Conservation (phyloP, 2,329 filamentous ascomycete genomes). For the Microthyrium microscopicum region DNA sequence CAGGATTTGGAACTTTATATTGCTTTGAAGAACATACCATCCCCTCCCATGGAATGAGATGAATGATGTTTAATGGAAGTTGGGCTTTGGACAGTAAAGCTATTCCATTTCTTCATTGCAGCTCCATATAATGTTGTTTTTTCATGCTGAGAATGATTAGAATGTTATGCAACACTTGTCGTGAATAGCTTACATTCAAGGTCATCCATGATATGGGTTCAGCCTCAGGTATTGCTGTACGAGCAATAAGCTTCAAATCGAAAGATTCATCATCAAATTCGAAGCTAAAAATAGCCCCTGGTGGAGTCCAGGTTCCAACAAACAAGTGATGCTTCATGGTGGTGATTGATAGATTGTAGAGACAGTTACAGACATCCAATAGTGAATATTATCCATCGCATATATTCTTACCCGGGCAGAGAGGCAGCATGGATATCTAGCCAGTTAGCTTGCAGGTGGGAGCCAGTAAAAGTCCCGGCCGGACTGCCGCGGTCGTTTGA, state of each 20-base stretch:
- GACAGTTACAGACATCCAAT: no score
- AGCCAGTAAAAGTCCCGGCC: no score
- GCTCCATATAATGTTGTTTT: conserved; percentile 78
- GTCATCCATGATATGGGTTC: conserved; percentile 92
- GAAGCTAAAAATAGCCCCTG: conserved; percentile 78
- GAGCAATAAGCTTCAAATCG: conserved; percentile 58
- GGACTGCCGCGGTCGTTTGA: no score
- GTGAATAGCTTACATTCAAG: conserved; percentile 49
- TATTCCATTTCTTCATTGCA: conserved; percentile 87
- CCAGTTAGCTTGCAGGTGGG: no score
- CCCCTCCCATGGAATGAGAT: conserved; percentile 59
- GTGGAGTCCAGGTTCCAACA: conserved; percentile 82
- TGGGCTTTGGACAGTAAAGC: conserved; percentile 59
- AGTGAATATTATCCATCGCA: no score
- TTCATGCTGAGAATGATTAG: conserved; percentile 40
- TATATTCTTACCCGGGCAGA: no score
- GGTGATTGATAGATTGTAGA: no score
- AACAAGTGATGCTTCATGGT: conserved; percentile 78
- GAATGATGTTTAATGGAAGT: conserved; percentile 59
- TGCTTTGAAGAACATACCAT: conserved; percentile 37
- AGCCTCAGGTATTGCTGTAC: conserved; percentile 63
- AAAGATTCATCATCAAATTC: conserved; percentile 71
- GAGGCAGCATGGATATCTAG: no score
- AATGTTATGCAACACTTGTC: conserved; percentile 9
- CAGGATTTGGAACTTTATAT: conserved; percentile 1